Base-by-base conservation (phyloP, 2,329 filamentous ascomycete species). In the Verticillium dahliae region DNA sequence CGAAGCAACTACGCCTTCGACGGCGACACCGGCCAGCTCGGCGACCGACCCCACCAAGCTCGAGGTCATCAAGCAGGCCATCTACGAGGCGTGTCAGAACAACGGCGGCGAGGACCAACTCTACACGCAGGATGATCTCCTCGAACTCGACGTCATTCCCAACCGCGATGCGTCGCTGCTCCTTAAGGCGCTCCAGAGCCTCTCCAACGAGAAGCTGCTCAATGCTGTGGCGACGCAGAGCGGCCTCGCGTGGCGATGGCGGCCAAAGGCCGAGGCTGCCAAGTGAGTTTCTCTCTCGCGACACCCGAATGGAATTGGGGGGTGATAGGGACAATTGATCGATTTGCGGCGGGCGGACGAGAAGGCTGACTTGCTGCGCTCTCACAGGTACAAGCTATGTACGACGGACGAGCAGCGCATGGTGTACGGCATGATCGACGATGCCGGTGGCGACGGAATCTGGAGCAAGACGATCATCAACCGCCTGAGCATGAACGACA, bases 341-440 rank as follows among this genome's bases (percentile, higher is more conserved):
- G 27, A 31, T 31, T 18, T 9, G 1, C 18, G 6, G n/a, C 6
- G n/a, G 18, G 45, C 45, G 9, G 31, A 35, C 31, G 31, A 22
- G 18, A 33, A 15, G 54, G 33, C 54, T 34, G 33, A 56, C 54
- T 34, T 56, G 54, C 14, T 9, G 57, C 31, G 15, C n/a, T 6
- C 27, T 58, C 15, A 6, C 65, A 87, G 84, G 68, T 87, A 86
- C 73, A 83, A 82, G 66, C 78, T 79, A 63, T 82, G 86, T 65
- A 76, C 79, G 56, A 85, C 85, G 63, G 86, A 94, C 70, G 94
- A 98, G 68, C 85, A 89, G 75, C 85, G 87, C 71, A 83, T 97
- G 71, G 90, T 98, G 33, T 98, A 96, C 81, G 86, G 88, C 66
- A 85, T 91, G 68, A 94, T 99, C 71, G 94, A 98, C 76, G 89